Evolutionary conservation across 345 rosid species (phyloP), one percentile per base, ranked within the genome.

Genomic region (Citrus australasica): DNA sequence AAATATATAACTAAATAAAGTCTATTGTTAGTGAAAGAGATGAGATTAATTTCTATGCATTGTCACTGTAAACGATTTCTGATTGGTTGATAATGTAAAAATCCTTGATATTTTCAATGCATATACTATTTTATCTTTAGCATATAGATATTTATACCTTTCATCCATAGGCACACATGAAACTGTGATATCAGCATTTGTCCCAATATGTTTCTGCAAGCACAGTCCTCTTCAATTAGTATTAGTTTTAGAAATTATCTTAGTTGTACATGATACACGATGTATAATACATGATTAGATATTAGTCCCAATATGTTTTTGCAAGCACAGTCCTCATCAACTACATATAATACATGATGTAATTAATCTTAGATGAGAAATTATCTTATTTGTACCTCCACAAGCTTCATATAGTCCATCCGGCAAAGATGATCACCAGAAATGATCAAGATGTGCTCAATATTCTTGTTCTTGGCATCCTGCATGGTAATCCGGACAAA

Each of bases 361-460:
- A n/a, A 9, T 59, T 66, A 33, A 68, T 21, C 30, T 21, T 17
- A 70, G 10, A 25, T n/a, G 42, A 10, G n/a, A 33, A 56, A 27
- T 33, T 28, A n/a, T 59, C 1, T 61, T 30, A 74, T 33, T 30
- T n/a, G 10, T 61, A 89, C 98, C 94, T 93, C 90, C 69, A 93
- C 89, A 84, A 93, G 90, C 27, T 93, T 84, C 89, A 86, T 89
- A 79, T 93, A 91, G 77, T 93, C 86, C 91, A 89, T 90, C 53
- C 94, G 87, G 83, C 90, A 90, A 58, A 93, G 96, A 84, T 93
- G 98, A 87, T 93, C 98, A 17, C 98, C 98, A 42, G 98, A 93
- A 79, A 93, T 82, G 71, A 93, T 89, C 85, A 93, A 69, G 53
- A 91, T 88, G 69, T 93, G 84, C 83, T 91, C 93, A 76, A 93